A percentile compares a stretch with the other conserved stretches of the same genome.
phyloP scores from a whole-genome alignment of 306 rosid genomes.

The Gastrolobium villosum region DNA sequence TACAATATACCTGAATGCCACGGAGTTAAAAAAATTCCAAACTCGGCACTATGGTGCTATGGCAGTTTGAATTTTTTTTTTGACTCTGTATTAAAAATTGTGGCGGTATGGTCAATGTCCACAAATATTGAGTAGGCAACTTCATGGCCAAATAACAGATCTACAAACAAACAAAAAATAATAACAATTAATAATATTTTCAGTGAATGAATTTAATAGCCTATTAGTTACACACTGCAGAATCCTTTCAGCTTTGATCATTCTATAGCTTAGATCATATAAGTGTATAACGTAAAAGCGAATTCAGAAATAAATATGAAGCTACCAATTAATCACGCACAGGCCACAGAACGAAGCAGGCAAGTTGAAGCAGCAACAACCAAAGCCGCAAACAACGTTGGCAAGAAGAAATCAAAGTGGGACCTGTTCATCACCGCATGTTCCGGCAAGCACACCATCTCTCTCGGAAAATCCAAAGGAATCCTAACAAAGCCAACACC shows the following conservation, averaged over 20 bases:
- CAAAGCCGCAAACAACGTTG: slow-evolving; percentile 77
- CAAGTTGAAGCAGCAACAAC: slow-evolving; percentile 67
- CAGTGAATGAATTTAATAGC: background rate
- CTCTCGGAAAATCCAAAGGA: slow-evolving; percentile 70
- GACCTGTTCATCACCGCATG: slow-evolving; percentile 58
- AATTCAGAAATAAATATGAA: background rate
- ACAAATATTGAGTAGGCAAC: background rate
- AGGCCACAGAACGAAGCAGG: slow-evolving; percentile 59
- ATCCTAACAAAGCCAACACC: slow-evolving; percentile 51
- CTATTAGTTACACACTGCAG: background rate
- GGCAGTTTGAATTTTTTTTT: too few relatives aligned
- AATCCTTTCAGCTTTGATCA: background rate
- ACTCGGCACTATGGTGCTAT: too few relatives aligned
- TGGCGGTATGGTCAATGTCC: too few relatives aligned
- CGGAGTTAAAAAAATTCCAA: too few relatives aligned
- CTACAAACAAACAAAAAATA: background rate
- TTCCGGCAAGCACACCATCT: slow-evolving; percentile 68
- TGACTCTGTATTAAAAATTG: too few relatives aligned
- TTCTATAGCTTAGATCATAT: too few relatives aligned
- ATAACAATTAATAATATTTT: background rate
- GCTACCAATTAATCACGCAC: slow-evolving; percentile 8
- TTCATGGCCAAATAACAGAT: background rate
- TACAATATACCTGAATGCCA: too few relatives aligned
- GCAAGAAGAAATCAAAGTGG: slow-evolving; percentile 71
- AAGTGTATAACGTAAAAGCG: background rate